These are phyloP conservation scores for Ehretia macrophylla DNA, from an alignment of 257 asterid genomes.

Conservation along the genomic window DNA sequence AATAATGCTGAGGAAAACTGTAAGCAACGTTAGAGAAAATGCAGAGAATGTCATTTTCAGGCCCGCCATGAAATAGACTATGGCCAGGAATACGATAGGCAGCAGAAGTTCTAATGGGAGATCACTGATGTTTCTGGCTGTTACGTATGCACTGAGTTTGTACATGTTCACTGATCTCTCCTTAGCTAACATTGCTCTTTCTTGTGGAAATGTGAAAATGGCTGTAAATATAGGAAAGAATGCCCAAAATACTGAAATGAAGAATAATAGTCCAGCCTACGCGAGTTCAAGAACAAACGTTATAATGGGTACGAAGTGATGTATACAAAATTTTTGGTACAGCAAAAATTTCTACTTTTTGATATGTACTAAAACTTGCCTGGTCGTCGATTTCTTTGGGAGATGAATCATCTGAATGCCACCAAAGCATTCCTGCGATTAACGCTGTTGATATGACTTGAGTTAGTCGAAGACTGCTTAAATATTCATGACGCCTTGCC, in stretches of 20 bases:
- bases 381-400: slow-evolving; percentile 70
- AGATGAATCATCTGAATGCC: slow-evolving; percentile 64
- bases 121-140: slow-evolving; percentile 83
- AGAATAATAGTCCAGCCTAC: slow-evolving; percentile 92
- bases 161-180: slow-evolving; percentile 96
- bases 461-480: slow-evolving; percentile 80
- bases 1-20: slow-evolving; percentile 75
- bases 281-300: slow-evolving; percentile 1
- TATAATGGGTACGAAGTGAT: background rate
- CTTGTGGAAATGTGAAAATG: slow-evolving; percentile 93
- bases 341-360: background rate
- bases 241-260: slow-evolving; percentile 92
- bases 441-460: slow-evolving; percentile 84
- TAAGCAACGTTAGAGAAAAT: slow-evolving; percentile 73
- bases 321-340: too few species aligned
- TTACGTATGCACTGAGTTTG: slow-evolving; percentile 78
- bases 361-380: slow-evolving; percentile 28
- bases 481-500: slow-evolving; percentile 79
- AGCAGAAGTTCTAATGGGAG: slow-evolving; percentile 83
- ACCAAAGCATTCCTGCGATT: slow-evolving; percentile 82
- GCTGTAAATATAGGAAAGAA: slow-evolving; percentile 93
- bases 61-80: slow-evolving; percentile 93
- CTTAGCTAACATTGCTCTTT: slow-evolving; percentile 83
- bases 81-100: slow-evolving; percentile 68
- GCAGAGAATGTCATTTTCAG: slow-evolving; percentile 46